Percentiles rank a stretch among this genome's conserved stretches.
Conservation (phyloP, 306 rosid genomes). For the Benincasa hispida region DNA sequence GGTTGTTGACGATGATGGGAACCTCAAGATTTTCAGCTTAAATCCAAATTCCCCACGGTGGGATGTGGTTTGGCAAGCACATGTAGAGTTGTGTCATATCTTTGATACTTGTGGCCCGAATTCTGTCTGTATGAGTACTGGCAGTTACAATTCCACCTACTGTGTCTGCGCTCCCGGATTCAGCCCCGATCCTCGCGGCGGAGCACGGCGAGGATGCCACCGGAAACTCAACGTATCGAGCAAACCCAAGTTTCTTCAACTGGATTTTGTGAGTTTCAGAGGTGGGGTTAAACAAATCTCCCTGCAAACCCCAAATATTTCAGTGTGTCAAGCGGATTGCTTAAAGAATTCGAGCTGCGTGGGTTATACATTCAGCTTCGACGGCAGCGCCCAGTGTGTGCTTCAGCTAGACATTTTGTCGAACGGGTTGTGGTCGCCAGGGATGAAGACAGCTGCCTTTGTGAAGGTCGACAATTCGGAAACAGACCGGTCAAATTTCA, state of each 20-base stretch:
- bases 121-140: constrained; percentile 40
- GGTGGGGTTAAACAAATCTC: constrained; percentile 4
- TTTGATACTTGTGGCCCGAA: constrained; percentile 48
- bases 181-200: neutral
- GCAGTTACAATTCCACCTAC: neutral
- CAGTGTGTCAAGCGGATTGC: constrained; percentile 35
- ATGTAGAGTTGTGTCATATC: constrained; percentile 30
- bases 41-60: constrained; percentile 20
- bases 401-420: constrained; percentile 14
- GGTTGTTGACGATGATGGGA: constrained; percentile 60
- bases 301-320: constrained; percentile 15
- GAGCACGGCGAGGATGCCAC: constrained; percentile 29
- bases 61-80: constrained; percentile 50
- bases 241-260: constrained; percentile 25
- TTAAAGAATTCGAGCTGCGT: constrained; percentile 15
- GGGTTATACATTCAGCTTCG: constrained; percentile 53
- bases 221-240: constrained; percentile 17
- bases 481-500: constrained; percentile 33
- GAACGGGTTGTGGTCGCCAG: constrained; percentile 82
- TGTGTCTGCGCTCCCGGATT: constrained; percentile 75
- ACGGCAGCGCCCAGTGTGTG: constrained; percentile 37
- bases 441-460: constrained; percentile 37
- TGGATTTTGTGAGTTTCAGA: constrained; percentile 61
- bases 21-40: constrained; percentile 49
- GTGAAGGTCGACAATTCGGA: constrained; percentile 41